Base-by-base conservation (phyloP, 176 grass and related monocot genomes). In the Eleusine indica region DNA sequence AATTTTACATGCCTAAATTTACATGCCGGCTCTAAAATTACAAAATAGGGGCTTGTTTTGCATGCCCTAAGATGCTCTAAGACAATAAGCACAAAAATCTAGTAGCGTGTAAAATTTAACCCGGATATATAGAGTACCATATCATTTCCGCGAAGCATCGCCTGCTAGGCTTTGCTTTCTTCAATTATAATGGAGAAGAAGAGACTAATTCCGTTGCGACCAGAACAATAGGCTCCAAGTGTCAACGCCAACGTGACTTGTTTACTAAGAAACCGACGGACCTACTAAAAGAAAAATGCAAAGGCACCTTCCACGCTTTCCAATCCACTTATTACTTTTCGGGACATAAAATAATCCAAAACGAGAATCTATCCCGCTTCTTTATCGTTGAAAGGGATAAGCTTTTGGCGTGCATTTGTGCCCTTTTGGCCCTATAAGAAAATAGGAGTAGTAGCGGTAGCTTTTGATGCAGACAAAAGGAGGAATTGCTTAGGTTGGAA, bases 401-500 rank as follows among this genome's bases (percentile, higher is more conserved):
- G 21, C 73, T 73, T 89, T 86, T 78, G 79, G 73, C 81, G 61
- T 68, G 73, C 67, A 43, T 62, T 41, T 66, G 58, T 17, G 19
- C 68, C 82, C 30, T 78, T 89, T 57, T 17, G 51, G 51, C 8
- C 58, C 30, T 53, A 65, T 70, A 77, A 10, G 63, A 56, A 52
- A 52, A 52, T 9, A 54, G 38, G 21, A 72, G 58, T 9, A 54
- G 38, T 32, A 72, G 58, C 6, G 0, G 51, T 81, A 71, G 71
- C 56, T 73, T 86, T 73, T 74, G 42, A 38, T 53, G 84, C 43
- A n/a, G 35, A 68, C 58, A 86, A 86, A 90, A 72, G 66, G 53
- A 66, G 44, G 71, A 49, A 56, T 73, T 71, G 83, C 78, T 82
- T 78, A 62, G 79, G 68, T 67, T 79, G 84, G 88, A 90, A 86